A percentile compares a stretch with the other conserved stretches of the same genome.
These are phyloP conservation scores for Lasiodiplodia sp. DNA, from an alignment of 2,329 filamentous ascomycete species.

Conservation along the genomic window DNA sequence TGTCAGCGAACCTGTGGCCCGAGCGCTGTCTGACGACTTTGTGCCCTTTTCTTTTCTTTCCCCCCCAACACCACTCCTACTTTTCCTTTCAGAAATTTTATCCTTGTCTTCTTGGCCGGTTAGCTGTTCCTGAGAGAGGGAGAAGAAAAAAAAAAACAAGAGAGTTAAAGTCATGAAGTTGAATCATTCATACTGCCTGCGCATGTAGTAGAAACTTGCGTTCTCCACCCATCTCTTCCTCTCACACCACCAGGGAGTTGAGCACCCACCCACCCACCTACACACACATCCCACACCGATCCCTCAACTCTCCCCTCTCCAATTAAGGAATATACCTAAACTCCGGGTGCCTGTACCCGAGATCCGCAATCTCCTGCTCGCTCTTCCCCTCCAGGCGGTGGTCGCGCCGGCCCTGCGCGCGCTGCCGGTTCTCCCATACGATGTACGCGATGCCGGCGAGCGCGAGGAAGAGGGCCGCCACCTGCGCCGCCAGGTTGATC, in stretches of 20 bases:
- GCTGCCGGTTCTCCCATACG: constrained; percentile 60
- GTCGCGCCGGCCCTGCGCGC: constrained; percentile 58
- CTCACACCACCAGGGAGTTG: too few species aligned
- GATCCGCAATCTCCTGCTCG: constrained; percentile 54
- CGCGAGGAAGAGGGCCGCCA: constrained; percentile 54
- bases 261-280: not conserved
- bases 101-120: too few species aligned
- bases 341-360: constrained; percentile 63
- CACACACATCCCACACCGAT: not conserved
- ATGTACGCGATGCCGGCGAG: constrained; percentile 61
- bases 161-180: not conserved
- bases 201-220: not conserved
- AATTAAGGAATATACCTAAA: constrained; percentile 61
- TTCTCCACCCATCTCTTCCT: too few species aligned
- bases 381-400: constrained; percentile 58
- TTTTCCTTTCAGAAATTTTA: too few species aligned
- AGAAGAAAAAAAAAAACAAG: too few species aligned
- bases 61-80: too few species aligned
- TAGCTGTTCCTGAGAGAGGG: too few species aligned
- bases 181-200: not conserved
- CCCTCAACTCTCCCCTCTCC: not conserved
- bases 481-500: constrained; percentile 64
- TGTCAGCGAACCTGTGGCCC: not conserved
- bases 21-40: not conserved
- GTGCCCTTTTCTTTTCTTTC: too few species aligned